Evolutionary conservation across 306 rosid species (phyloP), one percentile per base, ranked within the genome.

Genomic region (Prunus davidiana): DNA sequence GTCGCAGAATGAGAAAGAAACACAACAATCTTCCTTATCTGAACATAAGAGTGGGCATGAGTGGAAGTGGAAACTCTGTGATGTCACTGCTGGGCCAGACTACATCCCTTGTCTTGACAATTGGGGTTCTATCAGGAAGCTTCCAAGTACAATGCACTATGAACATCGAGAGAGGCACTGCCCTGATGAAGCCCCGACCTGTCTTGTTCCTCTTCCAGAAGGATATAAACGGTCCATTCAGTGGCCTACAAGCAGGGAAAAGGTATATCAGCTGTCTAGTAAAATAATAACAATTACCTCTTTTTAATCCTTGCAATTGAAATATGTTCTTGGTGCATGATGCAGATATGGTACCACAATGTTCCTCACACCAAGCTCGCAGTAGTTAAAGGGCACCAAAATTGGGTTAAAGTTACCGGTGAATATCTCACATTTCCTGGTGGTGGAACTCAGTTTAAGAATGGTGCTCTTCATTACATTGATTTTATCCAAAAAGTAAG

Each of bases 21-120:
- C 76, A 5, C 85, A 77, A 22, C 75, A 55, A 51, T 74, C 82
- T 71, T 78, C 72, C 22, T 38, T 63, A 27, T 74, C 83, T 58
- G 50, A 68, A 69, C 81, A 55, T 72, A 68, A 72, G 64, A 87
- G 55, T 67, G 81, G 54, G 71, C 70, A 80, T 67, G 81, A 75
- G 7, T 89, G 95, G 98, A 89, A 71, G 12, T 93, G 98, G 98
- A 89, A 86, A 79, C 77, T 93, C 69, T 93, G 98, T 74, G 88
- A 89, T 22, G 80, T 83, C 73, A 86, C 91, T 47, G 82, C 98
- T 4, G 95, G 95, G 81, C 77, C 98, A 8, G 98, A 93, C 63
- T 93, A 91, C 86, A 93, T 93, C 61, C 96, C 96, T 82, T 93
- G 98, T 79, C 89, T 93, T 56, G 98, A 93, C 79, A 89, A 93